phyloP scores from a whole-genome alignment of 108 stramenopile genomes.

The Chaetoceros muelleri region DNA sequence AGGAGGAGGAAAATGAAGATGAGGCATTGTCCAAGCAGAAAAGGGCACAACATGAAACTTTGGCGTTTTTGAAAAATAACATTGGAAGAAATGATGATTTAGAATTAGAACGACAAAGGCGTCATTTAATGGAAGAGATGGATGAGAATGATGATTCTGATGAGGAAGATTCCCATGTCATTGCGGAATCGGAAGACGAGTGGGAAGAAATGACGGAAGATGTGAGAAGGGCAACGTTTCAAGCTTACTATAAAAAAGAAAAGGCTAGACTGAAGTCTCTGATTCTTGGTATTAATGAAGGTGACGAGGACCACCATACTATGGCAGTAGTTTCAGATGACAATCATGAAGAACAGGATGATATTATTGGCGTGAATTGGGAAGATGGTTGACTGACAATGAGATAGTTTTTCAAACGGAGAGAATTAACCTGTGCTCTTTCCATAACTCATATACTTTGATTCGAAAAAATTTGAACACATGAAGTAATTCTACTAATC shows the following conservation, averaged over 20 bases:
- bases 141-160: constrained; percentile 35
- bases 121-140: constrained; percentile 17
- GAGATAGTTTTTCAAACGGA: too few species aligned
- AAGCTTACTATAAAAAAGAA: constrained; percentile 66
- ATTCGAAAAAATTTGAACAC: too few species aligned
- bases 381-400: constrained; percentile 20
- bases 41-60: constrained; percentile 5
- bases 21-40: constrained; percentile 12
- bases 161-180: constrained; percentile 26
- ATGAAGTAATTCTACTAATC: not conserved
- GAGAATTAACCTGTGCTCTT: too few species aligned
- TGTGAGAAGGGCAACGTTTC: constrained; percentile 50
- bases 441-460: too few species aligned
- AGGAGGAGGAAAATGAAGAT: constrained; percentile 17
- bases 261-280: constrained; percentile 43
- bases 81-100: constrained; percentile 43
- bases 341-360: constrained; percentile 13
- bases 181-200: constrained; percentile 45
- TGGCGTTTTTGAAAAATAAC: constrained; percentile 61
- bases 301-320: constrained; percentile 4
- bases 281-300: constrained; percentile 11
- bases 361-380: constrained; percentile 22
- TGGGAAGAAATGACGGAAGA: constrained; percentile 47
- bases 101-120: constrained; percentile 34
- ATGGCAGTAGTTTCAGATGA: constrained; percentile 8